A percentile compares a stretch with the other conserved stretches of the same genome.
Evolutionary conservation across 2,329 filamentous ascomycete species (phyloP).

Genomic region (Aspergillus sergii): DNA sequence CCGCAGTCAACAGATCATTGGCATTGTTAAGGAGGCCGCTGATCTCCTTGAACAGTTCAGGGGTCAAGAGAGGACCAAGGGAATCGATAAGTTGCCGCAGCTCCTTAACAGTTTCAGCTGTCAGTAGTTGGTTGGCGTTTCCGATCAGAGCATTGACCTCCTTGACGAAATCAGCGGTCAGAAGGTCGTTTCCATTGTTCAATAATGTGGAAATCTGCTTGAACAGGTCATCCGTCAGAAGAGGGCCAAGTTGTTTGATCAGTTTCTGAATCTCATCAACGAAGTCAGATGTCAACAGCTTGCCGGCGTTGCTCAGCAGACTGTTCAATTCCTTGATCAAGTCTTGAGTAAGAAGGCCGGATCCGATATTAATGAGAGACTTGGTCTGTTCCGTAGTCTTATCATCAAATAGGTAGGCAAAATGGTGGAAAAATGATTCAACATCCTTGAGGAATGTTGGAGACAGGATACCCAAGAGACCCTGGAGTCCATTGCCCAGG

Average conservation of each 20-base stretch:
- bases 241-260: conserved; percentile 20
- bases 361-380: conserved; percentile 28
- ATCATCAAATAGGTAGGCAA: conserved; percentile 36
- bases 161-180: conserved; percentile 28
- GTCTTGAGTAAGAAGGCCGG: conserved; percentile 26
- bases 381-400: conserved; percentile 35
- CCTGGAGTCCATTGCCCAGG: conserved; percentile 38
- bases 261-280: conserved; percentile 29
- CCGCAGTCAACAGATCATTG: conserved; percentile 33
- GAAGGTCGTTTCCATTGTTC: conserved; percentile 22
- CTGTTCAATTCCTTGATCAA: conserved; percentile 28
- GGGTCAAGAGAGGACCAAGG: conserved; percentile 29
- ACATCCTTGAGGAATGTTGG: conserved; percentile 33
- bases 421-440: conserved; percentile 38
- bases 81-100: conserved; percentile 30
- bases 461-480: conserved; percentile 29
- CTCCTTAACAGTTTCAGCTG: conserved; percentile 28
- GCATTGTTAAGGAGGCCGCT: conserved; percentile 25
- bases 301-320: conserved; percentile 21
- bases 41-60: conserved; percentile 25
- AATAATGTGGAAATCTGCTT: conserved; percentile 20
- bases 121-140: conserved; percentile 33
- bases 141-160: conserved; percentile 33
- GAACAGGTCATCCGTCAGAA: conserved; percentile 20
- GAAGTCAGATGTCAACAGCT: conserved; percentile 21